Evolutionary conservation across 1,139 yeast species (phyloP).

Genomic region (Diutina sp.): DNA sequence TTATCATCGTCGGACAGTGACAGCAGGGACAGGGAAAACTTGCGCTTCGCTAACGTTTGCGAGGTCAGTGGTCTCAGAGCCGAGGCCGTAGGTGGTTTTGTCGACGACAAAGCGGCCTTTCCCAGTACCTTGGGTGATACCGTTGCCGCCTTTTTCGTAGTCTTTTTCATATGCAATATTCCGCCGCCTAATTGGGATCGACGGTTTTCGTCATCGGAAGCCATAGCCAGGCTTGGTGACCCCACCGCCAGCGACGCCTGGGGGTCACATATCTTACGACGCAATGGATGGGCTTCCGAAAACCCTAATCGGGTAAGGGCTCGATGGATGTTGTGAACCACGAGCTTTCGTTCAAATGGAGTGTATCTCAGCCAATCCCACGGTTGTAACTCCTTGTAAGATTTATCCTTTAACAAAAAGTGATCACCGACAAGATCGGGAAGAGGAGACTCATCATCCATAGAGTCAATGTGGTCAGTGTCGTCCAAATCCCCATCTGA

Average conservation of each 20-base stretch:
- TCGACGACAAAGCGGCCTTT: background rate
- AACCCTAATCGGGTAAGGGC: constrained; percentile 32
- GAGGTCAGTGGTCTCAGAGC: background rate
- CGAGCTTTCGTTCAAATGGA: constrained; percentile 18
- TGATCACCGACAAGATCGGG: background rate
- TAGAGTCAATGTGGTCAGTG: background rate
- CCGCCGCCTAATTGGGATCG: background rate
- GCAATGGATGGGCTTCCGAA: constrained; percentile 31
- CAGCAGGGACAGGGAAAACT: constrained; percentile 1
- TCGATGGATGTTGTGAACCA: constrained; percentile 22
- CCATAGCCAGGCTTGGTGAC: background rate
- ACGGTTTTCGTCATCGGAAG: background rate
- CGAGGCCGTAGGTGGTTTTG: background rate
- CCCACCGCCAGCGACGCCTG: background rate
- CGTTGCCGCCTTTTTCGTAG: background rate
- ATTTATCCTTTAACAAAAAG: constrained; percentile 25
- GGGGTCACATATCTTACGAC: constrained; percentile 16
- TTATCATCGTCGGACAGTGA: background rate
- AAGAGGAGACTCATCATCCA: background rate
- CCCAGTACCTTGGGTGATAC: background rate
- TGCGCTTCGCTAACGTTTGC: background rate
- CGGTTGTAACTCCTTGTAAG: constrained; percentile 29
- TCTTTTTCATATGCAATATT: background rate
- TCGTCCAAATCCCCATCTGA: background rate
- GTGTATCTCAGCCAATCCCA: constrained; percentile 25